Evolutionary conservation across 1,139 yeast genomes (phyloP).

Genomic region (Protomyces lactucae-debilis): DNA sequence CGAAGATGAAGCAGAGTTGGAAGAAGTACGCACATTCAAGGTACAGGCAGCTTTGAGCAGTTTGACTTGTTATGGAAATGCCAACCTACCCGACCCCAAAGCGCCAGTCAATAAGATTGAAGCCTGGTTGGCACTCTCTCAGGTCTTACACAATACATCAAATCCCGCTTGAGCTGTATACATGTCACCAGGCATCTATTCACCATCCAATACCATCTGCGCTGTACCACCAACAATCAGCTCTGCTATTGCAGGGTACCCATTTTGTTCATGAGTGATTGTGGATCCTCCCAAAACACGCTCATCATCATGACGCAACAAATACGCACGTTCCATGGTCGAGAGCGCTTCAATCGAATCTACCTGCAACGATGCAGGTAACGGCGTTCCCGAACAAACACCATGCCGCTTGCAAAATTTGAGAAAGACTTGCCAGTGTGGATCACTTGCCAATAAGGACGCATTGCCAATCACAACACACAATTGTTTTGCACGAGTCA

Average conservation of each 20-base stretch:
- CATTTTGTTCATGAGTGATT: neutral
- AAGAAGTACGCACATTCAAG: constrained; percentile 9
- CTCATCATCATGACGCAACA: neutral
- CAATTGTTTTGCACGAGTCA: constrained; percentile 82
- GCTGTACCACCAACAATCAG: neutral
- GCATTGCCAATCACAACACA: constrained; percentile 64
- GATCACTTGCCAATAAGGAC: constrained; percentile 1
- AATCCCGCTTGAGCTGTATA: neutral
- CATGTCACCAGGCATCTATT: neutral
- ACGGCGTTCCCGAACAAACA: neutral
- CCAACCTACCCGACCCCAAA: neutral
- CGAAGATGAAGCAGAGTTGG: constrained; percentile 12
- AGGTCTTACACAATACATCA: neutral
- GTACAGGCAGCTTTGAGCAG: neutral
- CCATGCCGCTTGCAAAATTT: constrained; percentile 3
- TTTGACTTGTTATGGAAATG: constrained; percentile 2
- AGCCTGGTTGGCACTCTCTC: constrained; percentile 16
- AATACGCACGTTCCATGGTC: neutral
- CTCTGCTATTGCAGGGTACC: neutral
- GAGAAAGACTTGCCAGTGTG: constrained; percentile 10
- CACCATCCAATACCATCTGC: neutral
- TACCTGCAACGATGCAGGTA: neutral
- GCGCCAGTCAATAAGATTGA: neutral
- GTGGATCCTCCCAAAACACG: neutral
- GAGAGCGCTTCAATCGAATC: neutral